Evolutionary conservation across 805 yeast species (phyloP).

Genomic region (Hanseniaspora valbyensis): DNA sequence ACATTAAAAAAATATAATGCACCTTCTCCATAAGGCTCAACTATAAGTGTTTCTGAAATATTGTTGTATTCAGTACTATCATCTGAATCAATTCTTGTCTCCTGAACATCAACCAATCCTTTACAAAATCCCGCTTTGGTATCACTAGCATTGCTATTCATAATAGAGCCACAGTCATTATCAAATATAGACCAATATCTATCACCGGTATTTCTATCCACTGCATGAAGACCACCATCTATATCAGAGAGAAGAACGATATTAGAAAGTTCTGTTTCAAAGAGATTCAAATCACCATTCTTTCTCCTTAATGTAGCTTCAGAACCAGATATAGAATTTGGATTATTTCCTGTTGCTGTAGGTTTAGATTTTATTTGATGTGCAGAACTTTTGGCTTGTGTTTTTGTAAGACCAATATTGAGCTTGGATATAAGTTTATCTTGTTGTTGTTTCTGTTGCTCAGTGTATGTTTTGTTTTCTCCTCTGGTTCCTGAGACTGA

Average conservation of each 20-base stretch:
- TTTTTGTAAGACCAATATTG: not conserved
- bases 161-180: constrained; percentile 22
- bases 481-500: too few relatives aligned
- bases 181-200: constrained; percentile 66
- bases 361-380: not conserved
- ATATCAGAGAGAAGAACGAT: constrained; percentile 43
- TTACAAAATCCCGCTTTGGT: constrained; percentile 17
- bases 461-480: too few relatives aligned
- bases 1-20: constrained; percentile 68
- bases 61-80: constrained; percentile 5
- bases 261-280: constrained; percentile 9
- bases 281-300: constrained; percentile 1
- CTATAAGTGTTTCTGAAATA: constrained; percentile 55
- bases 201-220: constrained; percentile 64
- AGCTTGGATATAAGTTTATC: constrained; percentile 10
- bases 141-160: not conserved
- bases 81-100: constrained; percentile 18
- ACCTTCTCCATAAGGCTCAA: constrained; percentile 85
- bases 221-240: constrained; percentile 78
- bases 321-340: constrained; percentile 10
- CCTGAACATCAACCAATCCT: constrained; percentile 43
- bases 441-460: too few relatives aligned
- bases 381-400: not conserved
- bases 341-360: not conserved
- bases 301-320: constrained; percentile 8